Percentiles rank a stretch among this genome's conserved stretches.
Evolutionary conservation across 495 filamentous ascomycete genomes (phyloP).

Genomic region (Xylaria palmicola): DNA sequence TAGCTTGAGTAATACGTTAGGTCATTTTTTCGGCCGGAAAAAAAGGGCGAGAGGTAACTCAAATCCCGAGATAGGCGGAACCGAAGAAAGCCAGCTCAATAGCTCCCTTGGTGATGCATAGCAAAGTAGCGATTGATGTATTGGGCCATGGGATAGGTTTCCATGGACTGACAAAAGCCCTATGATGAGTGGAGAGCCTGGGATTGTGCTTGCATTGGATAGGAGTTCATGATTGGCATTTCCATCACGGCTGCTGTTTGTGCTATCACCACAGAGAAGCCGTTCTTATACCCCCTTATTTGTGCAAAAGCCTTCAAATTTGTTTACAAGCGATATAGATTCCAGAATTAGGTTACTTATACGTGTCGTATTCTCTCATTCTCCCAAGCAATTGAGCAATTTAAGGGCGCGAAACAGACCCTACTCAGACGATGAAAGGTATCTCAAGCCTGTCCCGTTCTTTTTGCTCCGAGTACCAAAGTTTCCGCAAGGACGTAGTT

Average conservation of each 20-base stretch:
- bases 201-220: slow-evolving; percentile 6
- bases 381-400: background rate
- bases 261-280: slow-evolving; percentile 1
- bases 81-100: slow-evolving; percentile 6
- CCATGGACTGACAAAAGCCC: background rate
- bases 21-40: slow-evolving; percentile 41
- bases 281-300: slow-evolving; percentile 6
- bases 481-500: too few relatives aligned
- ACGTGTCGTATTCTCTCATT: background rate
- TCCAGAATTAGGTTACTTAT: slow-evolving; percentile 9
- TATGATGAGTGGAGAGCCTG: background rate
- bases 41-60: slow-evolving; percentile 23
- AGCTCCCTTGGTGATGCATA: background rate
- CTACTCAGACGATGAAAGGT: too few relatives aligned
- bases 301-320: background rate
- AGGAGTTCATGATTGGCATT: slow-evolving; percentile 12
- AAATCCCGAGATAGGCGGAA: slow-evolving; percentile 22
- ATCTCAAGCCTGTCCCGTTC: too few relatives aligned
- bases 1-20: slow-evolving; percentile 51
- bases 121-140: background rate
- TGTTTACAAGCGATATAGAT: slow-evolving; percentile 6
- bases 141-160: background rate
- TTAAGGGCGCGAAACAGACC: too few relatives aligned
- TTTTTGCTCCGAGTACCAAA: background rate
- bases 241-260: background rate